phyloP scores from a whole-genome alignment of 2,329 filamentous ascomycete genomes.

The Trematosphaeria pertusa region DNA sequence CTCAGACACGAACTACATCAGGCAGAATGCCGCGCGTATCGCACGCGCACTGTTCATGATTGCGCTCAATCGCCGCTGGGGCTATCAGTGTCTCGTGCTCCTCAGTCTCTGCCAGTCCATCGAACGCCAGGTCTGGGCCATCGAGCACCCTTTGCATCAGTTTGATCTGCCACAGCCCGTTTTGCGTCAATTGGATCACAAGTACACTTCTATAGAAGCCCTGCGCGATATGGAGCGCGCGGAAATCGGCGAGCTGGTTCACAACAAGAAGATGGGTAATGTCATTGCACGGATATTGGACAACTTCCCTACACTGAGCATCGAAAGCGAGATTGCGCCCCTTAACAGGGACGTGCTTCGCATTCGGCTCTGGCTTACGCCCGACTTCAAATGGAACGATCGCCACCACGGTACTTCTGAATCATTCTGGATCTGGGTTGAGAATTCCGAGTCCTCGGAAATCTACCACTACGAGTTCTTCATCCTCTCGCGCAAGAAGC shows the following conservation, averaged over 20 bases:
- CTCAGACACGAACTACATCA: constrained; percentile 93
- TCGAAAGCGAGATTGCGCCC: constrained; percentile 94
- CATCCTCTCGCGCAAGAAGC: constrained; percentile 85
- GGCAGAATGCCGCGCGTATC: constrained; percentile 93
- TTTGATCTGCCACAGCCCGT: constrained; percentile 89
- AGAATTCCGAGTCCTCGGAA: constrained; percentile 96
- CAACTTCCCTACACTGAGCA: constrained; percentile 88
- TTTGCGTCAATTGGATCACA: constrained; percentile 84
- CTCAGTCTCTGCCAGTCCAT: constrained; percentile 95
- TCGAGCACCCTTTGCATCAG: constrained; percentile 92
- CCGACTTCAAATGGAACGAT: constrained; percentile 95
- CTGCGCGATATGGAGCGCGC: constrained; percentile 91
- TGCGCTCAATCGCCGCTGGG: constrained; percentile 92
- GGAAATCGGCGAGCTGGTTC: constrained; percentile 89
- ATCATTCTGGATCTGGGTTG: constrained; percentile 98
- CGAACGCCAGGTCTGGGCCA: constrained; percentile 94
- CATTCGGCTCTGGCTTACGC: constrained; percentile 84
- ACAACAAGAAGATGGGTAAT: constrained; percentile 86
- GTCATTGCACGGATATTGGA: constrained; percentile 82
- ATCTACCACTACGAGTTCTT: constrained; percentile 99
- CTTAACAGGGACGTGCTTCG: constrained; percentile 92
- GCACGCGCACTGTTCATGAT: constrained; percentile 97
- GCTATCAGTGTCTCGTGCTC: constrained; percentile 90
- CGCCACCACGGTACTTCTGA: constrained; percentile 92
- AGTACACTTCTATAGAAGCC: constrained; percentile 78